Base-by-base conservation (phyloP, 345 rosid genomes). In the Populus euphratica region DNA sequence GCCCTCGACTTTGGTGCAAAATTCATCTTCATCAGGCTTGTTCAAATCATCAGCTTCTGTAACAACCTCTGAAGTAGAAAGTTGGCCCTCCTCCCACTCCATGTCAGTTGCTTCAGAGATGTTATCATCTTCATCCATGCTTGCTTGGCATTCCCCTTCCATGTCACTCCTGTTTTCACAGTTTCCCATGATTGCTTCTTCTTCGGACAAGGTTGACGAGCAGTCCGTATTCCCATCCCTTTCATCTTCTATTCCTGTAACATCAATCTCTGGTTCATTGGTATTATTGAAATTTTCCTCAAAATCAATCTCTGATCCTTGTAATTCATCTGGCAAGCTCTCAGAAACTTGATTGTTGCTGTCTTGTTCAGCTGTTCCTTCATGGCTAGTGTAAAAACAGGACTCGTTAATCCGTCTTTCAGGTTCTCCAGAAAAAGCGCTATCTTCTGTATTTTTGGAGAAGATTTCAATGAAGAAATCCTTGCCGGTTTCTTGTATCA, bases 31-130 rank as follows among this genome's bases (percentile, higher is more conserved):
- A 27, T 64, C 50, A 47, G 50, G 72, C 70, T 81, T 82, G 59
- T 73, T 69, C n/a, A 69, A 63, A 74, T 25, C 39, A 66, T 52
- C 35, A 14, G 43, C 74, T 81, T 68, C 88, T 64, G 61, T 21
- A 33, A 76, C 83, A n/a, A 56, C 33, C 68, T 77, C 86, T 31
- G 73, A 73, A 52, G 64, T 56, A 25, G 82, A 77, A 70, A 33
- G 70, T 17, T 31, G 76, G 12, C 73, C 84, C 43, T 81, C 90
- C 54, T 84, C 88, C 92, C 90, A 86, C 52, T 86, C 96, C 90
- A 85, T 87, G 63, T 69, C 88, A 50, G 76, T 73, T 71, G 54
- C 78, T 50, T 87, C 86, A 74, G 83, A 83, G 65, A 35, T 47
- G 74, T 50, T 33, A 8, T 73, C 79, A 18, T 75, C 76, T 49